These are phyloP conservation scores for Phialophora verrucosa DNA, from an alignment of 2,329 filamentous ascomycete species.

Conservation along the genomic window DNA sequence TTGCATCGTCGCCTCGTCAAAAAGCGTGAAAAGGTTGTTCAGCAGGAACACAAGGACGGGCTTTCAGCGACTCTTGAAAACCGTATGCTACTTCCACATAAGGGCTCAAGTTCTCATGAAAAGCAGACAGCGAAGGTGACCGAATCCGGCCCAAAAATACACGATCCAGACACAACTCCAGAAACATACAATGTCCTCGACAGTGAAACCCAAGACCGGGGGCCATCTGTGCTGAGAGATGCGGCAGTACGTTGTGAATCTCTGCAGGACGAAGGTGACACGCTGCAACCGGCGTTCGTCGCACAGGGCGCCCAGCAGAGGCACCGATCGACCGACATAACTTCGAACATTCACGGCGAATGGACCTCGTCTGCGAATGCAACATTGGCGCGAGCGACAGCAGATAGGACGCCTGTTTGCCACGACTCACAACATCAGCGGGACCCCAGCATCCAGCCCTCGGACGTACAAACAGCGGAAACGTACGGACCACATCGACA, in stretches of 20 bases:
- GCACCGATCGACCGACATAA: not conserved
- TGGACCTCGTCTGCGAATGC: not conserved
- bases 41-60: not conserved
- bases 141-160: not conserved
- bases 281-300: not conserved
- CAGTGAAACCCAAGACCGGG: not conserved
- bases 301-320: not conserved
- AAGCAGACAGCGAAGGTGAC: not conserved
- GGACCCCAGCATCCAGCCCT: not conserved
- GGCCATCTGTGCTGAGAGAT: not conserved
- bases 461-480: not conserved
- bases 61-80: not conserved
- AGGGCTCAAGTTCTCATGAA: not conserved
- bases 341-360: not conserved
- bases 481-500: not conserved
- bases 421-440: not conserved
- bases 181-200: not conserved
- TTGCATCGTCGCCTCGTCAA: not conserved
- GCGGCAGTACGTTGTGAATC: not conserved
- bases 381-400: not conserved
- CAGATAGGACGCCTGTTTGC: not conserved
- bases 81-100: not conserved
- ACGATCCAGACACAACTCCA: not conserved
- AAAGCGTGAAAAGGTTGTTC: not conserved
- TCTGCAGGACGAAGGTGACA: not conserved